Evolutionary conservation across 2,329 filamentous ascomycete genomes (phyloP).

Genomic region (Paramyrothecium sp.): DNA sequence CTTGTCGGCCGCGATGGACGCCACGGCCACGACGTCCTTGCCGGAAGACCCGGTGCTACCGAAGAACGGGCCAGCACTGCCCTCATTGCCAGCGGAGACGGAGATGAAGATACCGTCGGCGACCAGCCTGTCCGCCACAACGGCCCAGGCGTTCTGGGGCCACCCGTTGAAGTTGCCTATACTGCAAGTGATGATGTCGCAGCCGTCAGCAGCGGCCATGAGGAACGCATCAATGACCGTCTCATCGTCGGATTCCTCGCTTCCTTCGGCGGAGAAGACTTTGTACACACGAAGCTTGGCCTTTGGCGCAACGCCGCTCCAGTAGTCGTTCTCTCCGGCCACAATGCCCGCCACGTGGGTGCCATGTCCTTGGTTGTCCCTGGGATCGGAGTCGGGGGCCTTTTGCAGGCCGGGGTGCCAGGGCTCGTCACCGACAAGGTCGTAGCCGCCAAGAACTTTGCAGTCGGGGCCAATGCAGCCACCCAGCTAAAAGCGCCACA

Average conservation of each 20-base stretch:
- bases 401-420: slow-evolving; percentile 3
- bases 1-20: slow-evolving; percentile 33
- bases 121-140: slow-evolving; percentile 28
- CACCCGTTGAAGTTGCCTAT: slow-evolving; percentile 23
- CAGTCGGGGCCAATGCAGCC: slow-evolving; percentile 18
- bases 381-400: slow-evolving; percentile 21
- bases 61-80: slow-evolving; percentile 39
- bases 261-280: slow-evolving; percentile 14
- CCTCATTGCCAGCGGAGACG: slow-evolving; percentile 43
- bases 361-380: slow-evolving; percentile 20
- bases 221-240: slow-evolving; percentile 32
- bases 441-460: slow-evolving; percentile 20
- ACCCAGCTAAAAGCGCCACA: slow-evolving; percentile 10
- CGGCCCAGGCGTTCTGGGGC: slow-evolving; percentile 25
- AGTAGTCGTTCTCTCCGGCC: slow-evolving; percentile 15
- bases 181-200: slow-evolving; percentile 32
- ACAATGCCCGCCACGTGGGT: slow-evolving; percentile 29
- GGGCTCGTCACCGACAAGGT: slow-evolving; percentile 15
- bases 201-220: slow-evolving; percentile 28
- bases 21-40: slow-evolving; percentile 40
- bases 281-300: slow-evolving; percentile 24
- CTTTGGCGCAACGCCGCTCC: slow-evolving; percentile 24
- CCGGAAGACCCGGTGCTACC: slow-evolving; percentile 38
- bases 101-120: slow-evolving; percentile 40
- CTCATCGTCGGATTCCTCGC: slow-evolving; percentile 1